phyloP scores from a whole-genome alignment of 2,329 filamentous ascomycete genomes.

The Mollisiaceae sp. region DNA sequence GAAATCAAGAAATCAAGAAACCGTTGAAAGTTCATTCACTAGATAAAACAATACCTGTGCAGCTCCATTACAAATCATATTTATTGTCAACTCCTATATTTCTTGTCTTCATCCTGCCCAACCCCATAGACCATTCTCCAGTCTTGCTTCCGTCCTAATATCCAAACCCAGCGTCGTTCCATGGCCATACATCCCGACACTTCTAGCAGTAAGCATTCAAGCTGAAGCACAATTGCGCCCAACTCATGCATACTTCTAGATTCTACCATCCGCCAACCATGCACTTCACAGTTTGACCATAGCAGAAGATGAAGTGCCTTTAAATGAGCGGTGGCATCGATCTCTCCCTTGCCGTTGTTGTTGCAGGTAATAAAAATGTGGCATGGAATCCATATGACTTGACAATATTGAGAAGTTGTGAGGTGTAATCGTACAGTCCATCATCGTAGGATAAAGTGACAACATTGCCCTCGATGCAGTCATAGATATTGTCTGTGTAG shows the following conservation, averaged over 20 bases:
- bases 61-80: too few relatives aligned
- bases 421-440: slow-evolving; percentile 64
- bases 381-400: slow-evolving; percentile 64
- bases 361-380: slow-evolving; percentile 70
- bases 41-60: too few relatives aligned
- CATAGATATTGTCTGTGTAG: slow-evolving; percentile 63
- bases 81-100: too few relatives aligned
- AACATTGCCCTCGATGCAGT: slow-evolving; percentile 57
- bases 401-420: slow-evolving; percentile 63
- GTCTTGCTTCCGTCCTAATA: not conserved
- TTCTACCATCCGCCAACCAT: slow-evolving; percentile 5
- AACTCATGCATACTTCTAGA: slow-evolving; percentile 11
- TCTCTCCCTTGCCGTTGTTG: slow-evolving; percentile 50
- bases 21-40: too few relatives aligned
- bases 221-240: slow-evolving; percentile 5
- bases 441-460: slow-evolving; percentile 72
- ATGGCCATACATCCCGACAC: not conserved
- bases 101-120: not conserved
- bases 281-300: slow-evolving; percentile 1
- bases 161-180: slow-evolving; percentile 5
- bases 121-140: not conserved
- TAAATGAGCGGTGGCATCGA: slow-evolving; percentile 41
- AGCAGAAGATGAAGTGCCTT: slow-evolving; percentile 4
- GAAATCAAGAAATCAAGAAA: too few relatives aligned
- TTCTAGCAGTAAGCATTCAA: slow-evolving; percentile 17